phyloP scores from a whole-genome alignment of 768 basidiomycete genomes.

The Cystofilobasidium macerans region DNA sequence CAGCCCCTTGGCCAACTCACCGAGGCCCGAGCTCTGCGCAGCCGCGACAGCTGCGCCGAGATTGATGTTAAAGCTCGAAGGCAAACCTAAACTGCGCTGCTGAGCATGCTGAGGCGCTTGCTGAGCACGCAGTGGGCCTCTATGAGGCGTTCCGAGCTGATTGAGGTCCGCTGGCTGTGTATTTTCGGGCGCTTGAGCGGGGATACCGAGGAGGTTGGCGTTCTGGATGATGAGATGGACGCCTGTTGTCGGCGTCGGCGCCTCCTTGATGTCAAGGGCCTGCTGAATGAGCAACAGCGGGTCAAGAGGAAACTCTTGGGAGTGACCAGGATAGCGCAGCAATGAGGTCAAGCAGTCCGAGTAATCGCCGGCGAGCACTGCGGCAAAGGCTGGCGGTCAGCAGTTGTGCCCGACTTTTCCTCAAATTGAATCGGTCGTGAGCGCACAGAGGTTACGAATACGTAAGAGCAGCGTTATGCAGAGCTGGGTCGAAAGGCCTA shows the following conservation, averaged over 20 bases:
- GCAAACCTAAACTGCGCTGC: conserved; percentile 14
- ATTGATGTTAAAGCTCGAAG: conserved; percentile 1
- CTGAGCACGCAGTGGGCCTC: conserved; percentile 72
- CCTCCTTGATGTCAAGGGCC: conserved; percentile 64
- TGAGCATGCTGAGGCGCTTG: conserved; percentile 47
- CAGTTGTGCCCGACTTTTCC: background rate
- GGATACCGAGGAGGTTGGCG: conserved; percentile 60
- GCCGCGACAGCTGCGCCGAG: conserved; percentile 1
- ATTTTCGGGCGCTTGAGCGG: conserved; percentile 52
- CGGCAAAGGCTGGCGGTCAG: background rate
- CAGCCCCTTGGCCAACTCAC: conserved; percentile 35
- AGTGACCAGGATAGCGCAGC: conserved; percentile 64
- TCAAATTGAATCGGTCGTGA: conserved; percentile 15
- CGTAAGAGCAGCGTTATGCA: conserved; percentile 92
- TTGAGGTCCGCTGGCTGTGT: conserved; percentile 41
- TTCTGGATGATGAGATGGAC: conserved; percentile 74
- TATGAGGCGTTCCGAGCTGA: conserved; percentile 54
- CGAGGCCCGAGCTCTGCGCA: conserved; percentile 28
- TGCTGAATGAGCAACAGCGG: conserved; percentile 54
- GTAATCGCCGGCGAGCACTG: conserved; percentile 81
- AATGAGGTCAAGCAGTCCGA: conserved; percentile 70
- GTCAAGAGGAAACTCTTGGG: conserved; percentile 42
- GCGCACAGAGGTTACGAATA: conserved; percentile 77
- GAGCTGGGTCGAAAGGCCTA: conserved; percentile 71
- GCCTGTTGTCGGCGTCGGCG: conserved; percentile 58